Evolutionary conservation across 805 yeast species (phyloP).

Genomic region (Saccharomyces cerevisiae): DNA sequence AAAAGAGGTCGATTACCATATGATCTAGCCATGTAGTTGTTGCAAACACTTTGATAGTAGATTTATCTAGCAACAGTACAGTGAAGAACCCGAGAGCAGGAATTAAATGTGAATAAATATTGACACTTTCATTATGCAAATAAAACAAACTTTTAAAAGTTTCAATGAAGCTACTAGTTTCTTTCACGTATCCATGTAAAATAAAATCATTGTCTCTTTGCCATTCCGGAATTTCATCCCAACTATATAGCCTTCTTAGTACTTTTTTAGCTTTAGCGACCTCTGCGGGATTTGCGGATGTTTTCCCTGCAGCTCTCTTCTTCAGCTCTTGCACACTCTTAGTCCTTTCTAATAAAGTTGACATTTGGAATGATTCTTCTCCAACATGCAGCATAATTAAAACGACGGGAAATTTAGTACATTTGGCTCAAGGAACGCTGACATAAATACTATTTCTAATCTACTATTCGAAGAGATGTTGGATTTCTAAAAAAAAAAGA

Average conservation of each 20-base stretch:
- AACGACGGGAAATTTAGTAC: not conserved
- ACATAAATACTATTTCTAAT: not conserved
- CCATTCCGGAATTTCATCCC: conserved; percentile 60
- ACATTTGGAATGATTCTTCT: not conserved
- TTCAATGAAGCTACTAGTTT: conserved; percentile 38
- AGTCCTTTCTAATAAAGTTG: not conserved
- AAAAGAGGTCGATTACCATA: conserved; percentile 31
- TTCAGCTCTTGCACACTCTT: not conserved
- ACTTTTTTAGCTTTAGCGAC: conserved; percentile 1
- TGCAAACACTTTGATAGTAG: conserved; percentile 33
- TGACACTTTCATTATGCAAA: conserved; percentile 66
- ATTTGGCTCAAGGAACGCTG: not conserved
- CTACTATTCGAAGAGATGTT: not conserved
- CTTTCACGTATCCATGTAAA: conserved; percentile 51
- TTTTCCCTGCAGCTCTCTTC: not conserved
- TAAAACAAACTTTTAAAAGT: conserved; percentile 45
- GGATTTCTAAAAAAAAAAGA: not conserved
- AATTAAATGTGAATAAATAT: conserved; percentile 58
- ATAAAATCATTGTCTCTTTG: conserved; percentile 66
- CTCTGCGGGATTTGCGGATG: not conserved
- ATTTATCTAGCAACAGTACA: conserved; percentile 22
- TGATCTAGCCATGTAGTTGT: conserved; percentile 37
- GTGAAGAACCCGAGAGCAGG: conserved; percentile 29
- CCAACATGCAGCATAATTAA: not conserved
- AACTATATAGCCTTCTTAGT: conserved; percentile 14